Base-by-base conservation (phyloP, 1,284 basidiomycete species). In the Cutaneotrichosporon mucoides region DNA sequence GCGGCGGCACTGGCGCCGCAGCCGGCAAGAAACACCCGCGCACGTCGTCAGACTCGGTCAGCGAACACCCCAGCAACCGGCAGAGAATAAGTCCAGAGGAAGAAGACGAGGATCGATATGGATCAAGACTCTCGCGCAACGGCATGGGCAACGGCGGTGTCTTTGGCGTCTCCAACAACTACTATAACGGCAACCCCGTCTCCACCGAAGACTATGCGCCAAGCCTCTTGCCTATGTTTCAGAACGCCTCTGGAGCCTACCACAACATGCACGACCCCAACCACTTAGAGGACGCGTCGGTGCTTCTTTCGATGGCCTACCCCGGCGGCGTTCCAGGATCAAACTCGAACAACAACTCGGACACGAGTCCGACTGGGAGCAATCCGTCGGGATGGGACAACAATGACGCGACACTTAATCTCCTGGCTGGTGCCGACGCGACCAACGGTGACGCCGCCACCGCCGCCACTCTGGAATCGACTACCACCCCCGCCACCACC, bases 271-370 rank as follows among this genome's bases (percentile, higher is more conserved):
- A 71, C 56, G 73, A 75, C 57, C 64, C 69, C 10, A 68, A 75
- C 55, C 73, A 77, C 52, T 68, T 79, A 13, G 77, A 79, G 62
- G 75, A 79, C 53, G 77, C 77, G 2, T 75, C 75, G 12, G 73
- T 73, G 4, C 66, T 79, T 4, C 61, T 79, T 15, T 75, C 73
- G 6, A 78, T 79, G 75, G 77, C 76, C 2, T 79, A 79, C 54
- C 69, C 70, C 9, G 68, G 71, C 11, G 70, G 69, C 13, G 66
- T 73, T 2, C 69, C 71, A 8, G 61, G 56, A n/a, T 37, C 45
- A 3, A 53, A 42, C 35, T 16, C 35, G 33, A 42, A 24, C 24
- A 24, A 24, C 24, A 24, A 48, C 53, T 41, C 47, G 37, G 53
- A 55, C 36, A 46, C 43, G 13, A 58, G 65, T 50, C 64, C 67